Evolutionary conservation across 768 basidiomycete species (phyloP).

Genomic region (Tylopilus intermedius): DNA sequence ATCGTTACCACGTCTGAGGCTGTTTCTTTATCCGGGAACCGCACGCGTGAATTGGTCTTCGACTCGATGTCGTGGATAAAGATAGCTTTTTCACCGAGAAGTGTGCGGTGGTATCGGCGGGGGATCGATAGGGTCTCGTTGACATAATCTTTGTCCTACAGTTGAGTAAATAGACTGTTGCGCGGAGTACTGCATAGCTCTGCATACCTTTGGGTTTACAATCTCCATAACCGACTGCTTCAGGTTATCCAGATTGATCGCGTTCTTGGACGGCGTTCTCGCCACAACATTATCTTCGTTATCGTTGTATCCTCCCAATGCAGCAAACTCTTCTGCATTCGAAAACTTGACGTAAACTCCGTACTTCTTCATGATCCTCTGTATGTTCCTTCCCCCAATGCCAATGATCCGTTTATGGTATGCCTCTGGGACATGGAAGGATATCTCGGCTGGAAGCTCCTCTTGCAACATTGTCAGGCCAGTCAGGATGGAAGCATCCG

Average conservation of each 20-base stretch:
- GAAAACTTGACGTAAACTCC: conserved; percentile 99
- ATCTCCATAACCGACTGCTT: conserved; percentile 97
- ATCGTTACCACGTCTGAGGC: conserved; percentile 96
- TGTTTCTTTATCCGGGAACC: conserved; percentile 89
- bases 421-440: conserved; percentile 96
- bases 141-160: conserved; percentile 93
- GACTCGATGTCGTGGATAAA: conserved; percentile 96
- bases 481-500: conserved; percentile 78
- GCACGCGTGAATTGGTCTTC: conserved; percentile 90
- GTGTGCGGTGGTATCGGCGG: conserved; percentile 88
- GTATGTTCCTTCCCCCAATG: conserved; percentile 95
- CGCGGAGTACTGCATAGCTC: background rate
- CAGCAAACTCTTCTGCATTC: conserved; percentile 95
- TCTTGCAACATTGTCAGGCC: conserved; percentile 89
- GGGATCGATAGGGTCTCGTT: conserved; percentile 92
- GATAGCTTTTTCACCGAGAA: conserved; percentile 93
- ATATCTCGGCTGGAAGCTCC: conserved; percentile 96
- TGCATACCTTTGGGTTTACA: conserved; percentile 85
- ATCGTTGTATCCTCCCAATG: conserved; percentile 90
- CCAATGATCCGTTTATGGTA: conserved; percentile 99
- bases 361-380: conserved; percentile 99
- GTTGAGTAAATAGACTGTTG: conserved; percentile 1
- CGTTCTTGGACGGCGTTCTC: conserved; percentile 97
- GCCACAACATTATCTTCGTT: conserved; percentile 99
- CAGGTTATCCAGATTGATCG: conserved; percentile 88